Evolutionary conservation across 345 rosid genomes (phyloP), one percentile per base, ranked within the genome.

Genomic region (Populus pruinosa): DNA sequence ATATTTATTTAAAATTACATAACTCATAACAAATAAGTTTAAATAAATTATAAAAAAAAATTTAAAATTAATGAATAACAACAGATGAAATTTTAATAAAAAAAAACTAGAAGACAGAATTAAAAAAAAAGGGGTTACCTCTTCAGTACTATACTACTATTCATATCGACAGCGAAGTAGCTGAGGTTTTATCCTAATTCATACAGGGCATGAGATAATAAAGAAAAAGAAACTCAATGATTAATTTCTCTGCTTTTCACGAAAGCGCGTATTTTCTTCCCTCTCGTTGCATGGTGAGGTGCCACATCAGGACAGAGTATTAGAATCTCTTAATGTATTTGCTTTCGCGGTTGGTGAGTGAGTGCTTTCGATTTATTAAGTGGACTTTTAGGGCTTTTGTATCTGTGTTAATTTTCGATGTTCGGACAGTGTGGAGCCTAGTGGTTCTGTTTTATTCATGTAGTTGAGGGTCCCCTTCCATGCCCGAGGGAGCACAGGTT

Each of bases 291-390:
- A 53, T 68, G 39, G 72, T 50, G 35, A 65, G 2, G 36, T 39
- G 43, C 10, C 8, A 7, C 43, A 39, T 39, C 33, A 35, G 1
- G 70, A 33, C 36, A 31, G 49, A 59, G 21, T 36, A 12, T 36
- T 36, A 61, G 53, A 9, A 35, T 35, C 29, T 56, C 59, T 72
- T 21, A 66, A 50, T 67, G 47, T 3, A 25, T 27, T 76, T 38
- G 14, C 59, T 74, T 64, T 61, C 67, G 33, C 36, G 65, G 73
- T 53, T 68, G 78, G 65, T 64, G 77, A 64, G 61, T 35, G 17
- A 68, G 69, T 7, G 69, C 62, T 39, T 69, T 70, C 17, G 68
- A 69, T 55, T 61, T 56, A 69, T 35, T 36, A 36, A 36, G 0
- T 38, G 39, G 39, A 8, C 39, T 38, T 38, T 7, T 38, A 38